Percentiles rank a stretch among this genome's conserved stretches.
Evolutionary conservation across 2,329 filamentous ascomycete genomes (phyloP).

Genomic region (Microsporum audouinii): DNA sequence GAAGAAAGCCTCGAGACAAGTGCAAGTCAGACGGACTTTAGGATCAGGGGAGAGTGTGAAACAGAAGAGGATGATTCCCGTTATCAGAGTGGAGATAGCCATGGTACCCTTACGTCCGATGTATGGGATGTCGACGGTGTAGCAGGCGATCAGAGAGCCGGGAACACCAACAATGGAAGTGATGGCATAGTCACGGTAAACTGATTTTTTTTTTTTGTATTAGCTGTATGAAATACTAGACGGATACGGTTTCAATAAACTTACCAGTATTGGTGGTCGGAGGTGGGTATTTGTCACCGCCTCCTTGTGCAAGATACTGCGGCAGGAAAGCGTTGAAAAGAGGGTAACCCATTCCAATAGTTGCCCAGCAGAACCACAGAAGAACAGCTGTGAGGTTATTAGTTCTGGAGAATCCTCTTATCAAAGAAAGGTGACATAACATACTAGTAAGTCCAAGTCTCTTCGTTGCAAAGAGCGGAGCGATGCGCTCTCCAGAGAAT

Average conservation of each 20-base stretch:
- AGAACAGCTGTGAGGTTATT: conserved; percentile 27
- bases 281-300: conserved; percentile 25
- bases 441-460: conserved; percentile 39
- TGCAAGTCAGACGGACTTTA: conserved; percentile 41
- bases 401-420: conserved; percentile 14
- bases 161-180: conserved; percentile 66
- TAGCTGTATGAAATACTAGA: background rate
- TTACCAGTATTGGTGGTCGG: conserved; percentile 29
- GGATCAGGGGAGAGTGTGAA: conserved; percentile 42
- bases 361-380: conserved; percentile 70
- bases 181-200: conserved; percentile 73
- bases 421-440: conserved; percentile 26
- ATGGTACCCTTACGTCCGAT: conserved; percentile 48
- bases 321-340: conserved; percentile 87
- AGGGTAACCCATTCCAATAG: conserved; percentile 76
- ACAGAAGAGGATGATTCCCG: conserved; percentile 43
- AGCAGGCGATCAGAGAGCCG: conserved; percentile 62
- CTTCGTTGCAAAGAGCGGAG: conserved; percentile 47
- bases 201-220: conserved; percentile 20
- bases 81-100: conserved; percentile 41
- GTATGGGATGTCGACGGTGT: conserved; percentile 59
- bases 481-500: conserved; percentile 57
- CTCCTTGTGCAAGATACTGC: conserved; percentile 60
- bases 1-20: conserved; percentile 47
- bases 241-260: background rate